Evolutionary conservation across 306 rosid genomes (phyloP), one percentile per base, ranked within the genome.

Genomic region (Citrullus amarus): DNA sequence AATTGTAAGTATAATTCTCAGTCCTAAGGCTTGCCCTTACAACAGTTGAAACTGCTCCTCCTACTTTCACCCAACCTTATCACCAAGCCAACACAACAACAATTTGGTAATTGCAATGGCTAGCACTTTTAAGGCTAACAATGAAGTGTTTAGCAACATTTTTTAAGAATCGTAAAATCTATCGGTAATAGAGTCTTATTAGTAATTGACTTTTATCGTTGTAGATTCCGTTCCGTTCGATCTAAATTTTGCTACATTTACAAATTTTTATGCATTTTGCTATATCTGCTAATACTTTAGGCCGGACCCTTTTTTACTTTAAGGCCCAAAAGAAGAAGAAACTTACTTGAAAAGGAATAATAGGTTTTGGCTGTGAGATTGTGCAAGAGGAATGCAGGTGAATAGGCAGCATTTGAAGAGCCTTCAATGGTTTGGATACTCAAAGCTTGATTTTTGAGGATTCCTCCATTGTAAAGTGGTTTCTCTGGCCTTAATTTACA

Each of bases 401-500:
- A 84, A 62, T 77, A 73, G 68, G 41, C 76, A 17, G 50, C 77
- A 16, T 4, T 54, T 46, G 61, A 46, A 55, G 84, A 34, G 30
- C 5, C 65, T 5, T 66, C 77, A 83, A 56, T 18, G 72, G 11
- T 39, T 13, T 43, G 67, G 10, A 15, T 54, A 30, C 3, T 80
- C 7, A 36, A 74, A 9, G 80, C 57, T 12, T 74, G 17, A 48
- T 54, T 79, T 80, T 39, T 77, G 39, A 92, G 84, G 59, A 89
- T 22, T 76, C 97, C 98, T 81, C 98, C 96, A 10, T 76, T 55
- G 51, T 95, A 92, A 22, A 95, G 91, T 65, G 98, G 79, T 66
- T 81, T 53, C 87, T 86, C 93, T 6, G 96, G 90, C 51, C 83
- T 66, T 73, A 14, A 66, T 83, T 88, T 86, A 83, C 98, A 94